Base-by-base conservation (phyloP, 2,329 filamentous ascomycete genomes). In the Lithohypha guttulata region DNA sequence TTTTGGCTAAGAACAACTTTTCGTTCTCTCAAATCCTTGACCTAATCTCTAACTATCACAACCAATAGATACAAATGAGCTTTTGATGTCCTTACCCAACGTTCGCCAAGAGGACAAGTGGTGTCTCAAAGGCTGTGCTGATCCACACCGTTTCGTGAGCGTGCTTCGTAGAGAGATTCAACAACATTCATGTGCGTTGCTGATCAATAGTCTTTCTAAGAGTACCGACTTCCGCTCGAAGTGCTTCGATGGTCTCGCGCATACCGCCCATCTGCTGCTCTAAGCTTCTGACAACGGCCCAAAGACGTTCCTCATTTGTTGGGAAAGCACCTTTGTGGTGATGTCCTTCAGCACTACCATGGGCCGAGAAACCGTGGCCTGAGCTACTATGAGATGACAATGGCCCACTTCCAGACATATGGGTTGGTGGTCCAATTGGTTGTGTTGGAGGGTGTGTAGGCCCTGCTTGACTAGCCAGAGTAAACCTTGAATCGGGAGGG, bases 271-370 rank as follows among this genome's bases (percentile, higher is more conserved):
- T 42, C 43, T 64, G 57, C 6, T 63, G 58, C 34, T 66, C 61
- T 31, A 67, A 55, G 26, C 55, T 60, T 22, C 57, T 61, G 22
- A 65, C 58, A 43, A 64, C 63, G 19, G 59, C 52, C 63, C 63
- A 66, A 3, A 67, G 46, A 28, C 61, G 60, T 28, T 63, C 61
- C 22, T 58, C 56, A 14, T 56, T 53, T 34, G 46, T 48, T 25
- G 48, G 50, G 39, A 51, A 50, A 13, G 48, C 41, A 32, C 47
- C 41, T 21, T 41, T 49, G 17, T 42, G 30, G n/a, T n/a, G n/a
- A n/a, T n/a, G n/a, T 8, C 45, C 39, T 31, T 56, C 53, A 22
- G 53, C 49, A 35, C 53, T 56, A n/a, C 51, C 53, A 40, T 51
- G 53, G 10, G 39, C 53, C 2, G 50, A 52, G 34, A 48, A 45